Conservation (phyloP, 2,329 filamentous ascomycete species). For the Eurotiales sp. region DNA sequence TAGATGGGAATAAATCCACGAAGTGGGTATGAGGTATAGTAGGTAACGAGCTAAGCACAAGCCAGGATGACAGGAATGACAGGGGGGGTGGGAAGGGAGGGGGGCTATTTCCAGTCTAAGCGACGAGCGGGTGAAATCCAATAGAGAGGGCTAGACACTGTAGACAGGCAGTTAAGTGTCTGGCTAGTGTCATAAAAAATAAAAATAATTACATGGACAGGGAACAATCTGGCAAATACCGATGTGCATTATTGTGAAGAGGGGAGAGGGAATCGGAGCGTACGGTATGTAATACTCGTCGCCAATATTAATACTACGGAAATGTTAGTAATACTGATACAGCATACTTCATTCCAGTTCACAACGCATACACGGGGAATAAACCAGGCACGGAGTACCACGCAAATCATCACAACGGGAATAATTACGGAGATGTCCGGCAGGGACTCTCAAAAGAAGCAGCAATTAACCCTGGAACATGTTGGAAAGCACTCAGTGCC, state of each 20-base stretch:
- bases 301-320: too few species aligned
- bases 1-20: conserved; percentile 12
- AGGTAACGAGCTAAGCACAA: conserved; percentile 9
- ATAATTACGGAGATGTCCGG: not conserved
- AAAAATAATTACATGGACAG: not conserved
- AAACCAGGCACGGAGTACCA: too few species aligned
- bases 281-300: conserved; percentile 1
- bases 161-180: too few species aligned
- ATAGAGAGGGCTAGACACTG: conserved; percentile 4
- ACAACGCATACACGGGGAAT: not conserved
- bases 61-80: conserved; percentile 13
- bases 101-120: not conserved
- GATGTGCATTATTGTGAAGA: too few species aligned
- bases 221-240: not conserved
- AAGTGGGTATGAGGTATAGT: conserved; percentile 12
- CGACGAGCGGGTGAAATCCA: conserved; percentile 6
- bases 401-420: too few species aligned
- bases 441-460: too few species aligned
- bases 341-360: not conserved
- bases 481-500: not conserved
- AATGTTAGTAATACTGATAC: not conserved
- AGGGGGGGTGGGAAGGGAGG: conserved; percentile 6
- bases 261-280: not conserved
- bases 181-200: not conserved
- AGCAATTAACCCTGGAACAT: too few species aligned